Conservation (phyloP, 768 basidiomycete genomes). For the Suillus discolor region DNA sequence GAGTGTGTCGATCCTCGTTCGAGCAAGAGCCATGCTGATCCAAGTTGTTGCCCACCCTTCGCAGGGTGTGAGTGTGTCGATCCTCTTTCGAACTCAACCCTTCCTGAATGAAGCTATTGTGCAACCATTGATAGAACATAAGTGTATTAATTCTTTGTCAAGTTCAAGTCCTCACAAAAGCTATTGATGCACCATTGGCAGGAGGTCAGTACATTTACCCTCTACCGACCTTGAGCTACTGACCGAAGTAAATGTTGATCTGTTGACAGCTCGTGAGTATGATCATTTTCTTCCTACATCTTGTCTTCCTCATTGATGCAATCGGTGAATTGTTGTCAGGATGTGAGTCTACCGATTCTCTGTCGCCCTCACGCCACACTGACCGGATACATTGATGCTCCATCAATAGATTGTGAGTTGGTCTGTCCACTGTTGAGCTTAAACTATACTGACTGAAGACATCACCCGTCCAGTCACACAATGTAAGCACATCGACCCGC, state of each 20-base stretch:
- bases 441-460: neutral
- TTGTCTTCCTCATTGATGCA: neutral
- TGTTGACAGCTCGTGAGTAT: neutral
- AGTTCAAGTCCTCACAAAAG: neutral
- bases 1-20: neutral
- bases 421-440: neutral
- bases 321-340: neutral
- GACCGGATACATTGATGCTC: neutral
- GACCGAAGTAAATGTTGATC: neutral
- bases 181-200: neutral
- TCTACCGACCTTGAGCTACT: neutral
- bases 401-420: neutral
- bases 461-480: neutral
- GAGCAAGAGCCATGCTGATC: neutral
- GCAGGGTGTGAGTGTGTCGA: neutral
- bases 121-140: neutral
- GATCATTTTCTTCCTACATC: neutral
- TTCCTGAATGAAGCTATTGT: neutral
- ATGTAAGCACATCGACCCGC: neutral
- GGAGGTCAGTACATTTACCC: neutral
- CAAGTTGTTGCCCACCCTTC: neutral
- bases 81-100: neutral
- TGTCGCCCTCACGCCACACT: neutral
- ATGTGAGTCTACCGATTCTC: neutral
- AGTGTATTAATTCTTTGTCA: neutral